Percentiles rank a stretch among this genome's conserved stretches.
Evolutionary conservation across 2,329 filamentous ascomycete genomes (phyloP).

Genomic region (Phaeophleospora eucalypticola): DNA sequence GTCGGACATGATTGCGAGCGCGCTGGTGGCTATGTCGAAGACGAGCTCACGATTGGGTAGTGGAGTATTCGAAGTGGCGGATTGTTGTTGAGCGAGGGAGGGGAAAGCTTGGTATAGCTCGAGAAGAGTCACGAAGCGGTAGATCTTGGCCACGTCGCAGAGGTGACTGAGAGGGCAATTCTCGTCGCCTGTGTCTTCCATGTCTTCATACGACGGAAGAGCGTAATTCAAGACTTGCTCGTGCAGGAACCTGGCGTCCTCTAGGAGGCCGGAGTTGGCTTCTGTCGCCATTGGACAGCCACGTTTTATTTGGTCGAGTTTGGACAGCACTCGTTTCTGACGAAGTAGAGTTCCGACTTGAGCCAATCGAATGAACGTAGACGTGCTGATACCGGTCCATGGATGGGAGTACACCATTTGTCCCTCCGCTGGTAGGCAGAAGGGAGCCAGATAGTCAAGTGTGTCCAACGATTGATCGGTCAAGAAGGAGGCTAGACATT

Average conservation of each 20-base stretch:
- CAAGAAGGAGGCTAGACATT: constrained; percentile 16
- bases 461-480: constrained; percentile 9
- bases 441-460: constrained; percentile 9
- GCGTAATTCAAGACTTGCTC: constrained; percentile 4
- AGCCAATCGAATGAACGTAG: constrained; percentile 12
- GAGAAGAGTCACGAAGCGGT: constrained; percentile 10
- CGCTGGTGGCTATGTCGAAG: constrained; percentile 9
- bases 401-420: constrained; percentile 12
- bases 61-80: not conserved
- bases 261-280: constrained; percentile 1
- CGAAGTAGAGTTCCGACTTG: constrained; percentile 11
- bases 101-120: constrained; percentile 16
- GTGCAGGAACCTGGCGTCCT: not conserved
- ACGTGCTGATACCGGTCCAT: constrained; percentile 14
- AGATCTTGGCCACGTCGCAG: constrained; percentile 10
- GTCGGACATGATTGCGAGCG: constrained; percentile 10
- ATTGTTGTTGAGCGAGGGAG: not conserved
- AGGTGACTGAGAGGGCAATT: constrained; percentile 13
- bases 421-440: constrained; percentile 6
- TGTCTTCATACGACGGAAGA: not conserved
- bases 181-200: constrained; percentile 13
- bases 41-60: not conserved
- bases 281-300: not conserved
- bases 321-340: constrained; percentile 8
- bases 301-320: constrained; percentile 1